phyloP scores from a whole-genome alignment of 2,329 filamentous ascomycete species.

The Grosmannia serpens region DNA sequence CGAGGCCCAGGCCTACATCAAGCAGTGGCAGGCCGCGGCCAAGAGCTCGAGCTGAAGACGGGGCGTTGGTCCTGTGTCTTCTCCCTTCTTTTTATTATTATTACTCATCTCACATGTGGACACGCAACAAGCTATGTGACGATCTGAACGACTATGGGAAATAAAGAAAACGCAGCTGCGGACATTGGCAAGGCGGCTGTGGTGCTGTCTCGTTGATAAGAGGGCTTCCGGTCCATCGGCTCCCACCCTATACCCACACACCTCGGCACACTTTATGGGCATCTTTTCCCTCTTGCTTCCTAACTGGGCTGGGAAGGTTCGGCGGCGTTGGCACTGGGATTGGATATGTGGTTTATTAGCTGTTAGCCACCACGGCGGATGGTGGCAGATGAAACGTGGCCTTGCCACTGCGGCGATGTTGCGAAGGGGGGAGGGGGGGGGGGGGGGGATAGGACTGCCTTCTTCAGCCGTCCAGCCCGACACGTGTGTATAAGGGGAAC shows the following conservation, averaged over 20 bases:
- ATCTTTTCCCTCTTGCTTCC: background rate
- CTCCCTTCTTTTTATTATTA: background rate
- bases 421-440: background rate
- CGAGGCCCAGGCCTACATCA: constrained; percentile 47
- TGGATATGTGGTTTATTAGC: background rate
- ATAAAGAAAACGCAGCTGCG: background rate
- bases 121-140: background rate
- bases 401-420: background rate
- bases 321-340: constrained; percentile 1
- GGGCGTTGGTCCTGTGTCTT: background rate
- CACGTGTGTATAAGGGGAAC: background rate
- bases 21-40: constrained; percentile 27
- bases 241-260: background rate
- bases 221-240: background rate
- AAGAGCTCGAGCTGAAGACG: background rate
- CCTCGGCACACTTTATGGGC: background rate
- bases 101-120: background rate
- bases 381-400: background rate
- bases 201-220: background rate
- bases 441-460: too few relatives aligned
- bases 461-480: background rate
- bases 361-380: background rate
- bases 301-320: background rate
- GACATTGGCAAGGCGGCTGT: background rate
- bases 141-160: background rate